Evolutionary conservation across 2,329 filamentous ascomycete species (phyloP).

Genomic region (Neoascochyta sp.): DNA sequence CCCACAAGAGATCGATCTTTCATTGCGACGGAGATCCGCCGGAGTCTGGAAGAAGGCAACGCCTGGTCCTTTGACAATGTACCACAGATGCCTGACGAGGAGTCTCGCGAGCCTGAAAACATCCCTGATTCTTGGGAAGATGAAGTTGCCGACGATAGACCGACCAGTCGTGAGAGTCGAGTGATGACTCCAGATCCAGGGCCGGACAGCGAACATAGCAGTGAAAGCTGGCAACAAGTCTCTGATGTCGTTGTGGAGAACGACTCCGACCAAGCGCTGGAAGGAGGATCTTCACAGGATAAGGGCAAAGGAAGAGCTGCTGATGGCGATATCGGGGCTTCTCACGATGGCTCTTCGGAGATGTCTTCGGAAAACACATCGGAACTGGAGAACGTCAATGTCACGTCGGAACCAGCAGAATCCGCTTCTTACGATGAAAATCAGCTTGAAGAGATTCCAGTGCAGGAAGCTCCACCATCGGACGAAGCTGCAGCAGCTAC

Average conservation of each 20-base stretch:
- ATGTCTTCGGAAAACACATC: not conserved
- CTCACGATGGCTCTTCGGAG: not conserved
- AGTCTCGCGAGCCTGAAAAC: conserved; percentile 1
- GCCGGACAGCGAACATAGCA: conserved; percentile 36
- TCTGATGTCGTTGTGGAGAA: conserved; percentile 25
- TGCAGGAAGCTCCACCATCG: conserved; percentile 1
- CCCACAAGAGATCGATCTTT: conserved; percentile 45
- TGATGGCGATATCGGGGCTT: not conserved
- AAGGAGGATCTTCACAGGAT: conserved; percentile 17
- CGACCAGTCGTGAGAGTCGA: conserved; percentile 4
- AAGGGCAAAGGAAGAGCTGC: conserved; percentile 28
- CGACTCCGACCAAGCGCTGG: conserved; percentile 25
- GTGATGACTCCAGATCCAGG: conserved; percentile 22
- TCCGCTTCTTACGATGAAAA: conserved; percentile 1
- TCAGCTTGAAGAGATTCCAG: conserved; percentile 3
- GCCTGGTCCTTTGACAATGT: conserved; percentile 32
- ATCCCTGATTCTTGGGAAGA: conserved; percentile 28
- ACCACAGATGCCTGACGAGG: conserved; percentile 8
- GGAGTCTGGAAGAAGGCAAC: conserved; percentile 45
- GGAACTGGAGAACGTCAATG: conserved; percentile 2
- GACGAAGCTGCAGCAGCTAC: conserved; percentile 2
- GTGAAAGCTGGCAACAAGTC: conserved; percentile 42
- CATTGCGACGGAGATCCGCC: conserved; percentile 47
- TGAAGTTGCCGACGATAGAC: conserved; percentile 10
- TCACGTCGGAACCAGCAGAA: conserved; percentile 1